phyloP scores from a whole-genome alignment of 345 rosid genomes.

The Excoecaria agallocha region DNA sequence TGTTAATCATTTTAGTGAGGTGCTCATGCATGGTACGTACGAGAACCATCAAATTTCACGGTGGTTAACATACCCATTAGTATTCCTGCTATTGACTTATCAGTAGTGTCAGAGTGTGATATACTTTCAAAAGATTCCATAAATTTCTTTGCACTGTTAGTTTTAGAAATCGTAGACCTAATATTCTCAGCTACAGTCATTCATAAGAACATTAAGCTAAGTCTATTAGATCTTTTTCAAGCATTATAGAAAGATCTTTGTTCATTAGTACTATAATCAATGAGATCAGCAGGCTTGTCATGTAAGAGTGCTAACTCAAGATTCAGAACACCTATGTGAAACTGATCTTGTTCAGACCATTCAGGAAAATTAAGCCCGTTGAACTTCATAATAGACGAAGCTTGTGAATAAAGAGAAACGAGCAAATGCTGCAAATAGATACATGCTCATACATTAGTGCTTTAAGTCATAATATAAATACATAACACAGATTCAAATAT shows the following conservation, averaged over 20 bases:
- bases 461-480: no score
- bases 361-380: no score
- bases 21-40: conserved; percentile 10
- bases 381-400: no score
- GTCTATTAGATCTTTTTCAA: background rate
- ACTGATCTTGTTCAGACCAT: background rate
- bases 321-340: background rate
- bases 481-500: no score
- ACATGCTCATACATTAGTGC: no score
- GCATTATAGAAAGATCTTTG: background rate
- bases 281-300: background rate
- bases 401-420: no score
- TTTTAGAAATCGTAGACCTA: background rate
- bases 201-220: background rate
- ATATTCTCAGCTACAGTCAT: background rate
- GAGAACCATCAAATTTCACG: conserved; percentile 1
- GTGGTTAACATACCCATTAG: background rate
- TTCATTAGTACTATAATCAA: accelerated
- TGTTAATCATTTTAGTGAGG: conserved; percentile 7
- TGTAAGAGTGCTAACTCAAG: background rate
- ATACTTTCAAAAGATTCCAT: background rate
- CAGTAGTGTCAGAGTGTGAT: background rate
- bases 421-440: no score
- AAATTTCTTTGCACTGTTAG: background rate
- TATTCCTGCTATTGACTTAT: no score